Evolutionary conservation across 73 alveolate genomes (phyloP).

Genomic region (Paraurostyla sp.): DNA sequence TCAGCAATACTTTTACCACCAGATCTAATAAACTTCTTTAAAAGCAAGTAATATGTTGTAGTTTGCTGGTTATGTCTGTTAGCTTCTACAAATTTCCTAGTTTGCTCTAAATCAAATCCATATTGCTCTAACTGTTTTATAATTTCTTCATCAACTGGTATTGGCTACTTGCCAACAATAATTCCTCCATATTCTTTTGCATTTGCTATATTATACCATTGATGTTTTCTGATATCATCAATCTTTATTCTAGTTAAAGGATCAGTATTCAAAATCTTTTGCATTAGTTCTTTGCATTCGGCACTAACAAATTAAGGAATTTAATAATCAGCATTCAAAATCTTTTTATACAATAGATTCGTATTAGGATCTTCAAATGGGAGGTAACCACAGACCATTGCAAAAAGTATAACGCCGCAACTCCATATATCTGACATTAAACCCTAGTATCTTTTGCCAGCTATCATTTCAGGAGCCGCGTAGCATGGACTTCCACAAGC

Average conservation of each 20-base stretch:
- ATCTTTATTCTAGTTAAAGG: constrained; percentile 88
- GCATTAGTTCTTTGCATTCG: constrained; percentile 83
- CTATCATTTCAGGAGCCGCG: constrained; percentile 98
- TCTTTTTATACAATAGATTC: constrained; percentile 86
- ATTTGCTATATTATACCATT: constrained; percentile 76
- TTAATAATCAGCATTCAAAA: constrained; percentile 84
- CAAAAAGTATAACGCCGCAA: constrained; percentile 89
- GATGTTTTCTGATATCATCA: constrained; percentile 86
- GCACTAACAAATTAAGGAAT: constrained; percentile 78
- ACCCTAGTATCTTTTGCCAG: constrained; percentile 87
- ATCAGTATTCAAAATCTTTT: constrained; percentile 83
- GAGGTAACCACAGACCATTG: constrained; percentile 90
- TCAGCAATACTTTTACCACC: constrained; percentile 91
- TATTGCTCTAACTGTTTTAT: constrained; percentile 73
- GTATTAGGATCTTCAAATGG: constrained; percentile 94
- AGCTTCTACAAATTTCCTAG: constrained; percentile 86
- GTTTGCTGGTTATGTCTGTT: constrained; percentile 96
- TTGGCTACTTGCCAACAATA: constrained; percentile 82
- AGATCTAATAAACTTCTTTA: constrained; percentile 80
- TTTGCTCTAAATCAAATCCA: constrained; percentile 84
- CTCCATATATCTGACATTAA: constrained; percentile 87
- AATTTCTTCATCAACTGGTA: constrained; percentile 91
- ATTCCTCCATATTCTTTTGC: constrained; percentile 83
- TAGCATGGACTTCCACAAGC: constrained; percentile 99
- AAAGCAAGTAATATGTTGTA: constrained; percentile 91